Percentiles rank a stretch among this genome's conserved stretches.
Evolutionary conservation across 352 stramenopile species (phyloP).

Genomic region (Pythium myriotylum): DNA sequence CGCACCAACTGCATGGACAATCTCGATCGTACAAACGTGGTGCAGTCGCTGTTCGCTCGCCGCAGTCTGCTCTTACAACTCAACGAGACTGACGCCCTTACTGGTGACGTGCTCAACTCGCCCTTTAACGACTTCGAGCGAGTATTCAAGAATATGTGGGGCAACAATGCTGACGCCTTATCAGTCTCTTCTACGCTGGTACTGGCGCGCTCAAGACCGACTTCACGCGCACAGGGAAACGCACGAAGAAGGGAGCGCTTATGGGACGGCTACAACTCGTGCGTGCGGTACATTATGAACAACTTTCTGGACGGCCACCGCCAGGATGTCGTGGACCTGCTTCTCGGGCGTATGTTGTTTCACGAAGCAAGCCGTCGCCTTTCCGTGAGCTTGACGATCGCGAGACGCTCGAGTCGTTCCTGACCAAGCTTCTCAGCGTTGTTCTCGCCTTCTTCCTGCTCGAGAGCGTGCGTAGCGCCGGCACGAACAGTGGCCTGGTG

Average conservation of each 20-base stretch:
- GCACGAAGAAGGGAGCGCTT: slow-evolving; percentile 86
- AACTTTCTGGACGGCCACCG: slow-evolving; percentile 93
- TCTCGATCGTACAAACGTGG: slow-evolving; percentile 96
- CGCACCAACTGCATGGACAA: slow-evolving; percentile 99
- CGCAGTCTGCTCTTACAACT: slow-evolving; percentile 79
- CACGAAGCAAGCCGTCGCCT: slow-evolving; percentile 74
- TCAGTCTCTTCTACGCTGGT: slow-evolving; percentile 92
- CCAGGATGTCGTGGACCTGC: slow-evolving; percentile 92
- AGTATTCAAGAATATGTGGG: slow-evolving; percentile 90
- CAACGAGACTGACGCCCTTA: slow-evolving; percentile 38
- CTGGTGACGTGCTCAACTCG: slow-evolving; percentile 57
- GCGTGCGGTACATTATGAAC: slow-evolving; percentile 95
- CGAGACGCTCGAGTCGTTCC: slow-evolving; percentile 60
- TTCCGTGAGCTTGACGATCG: slow-evolving; percentile 36
- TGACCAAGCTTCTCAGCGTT: slow-evolving; percentile 54
- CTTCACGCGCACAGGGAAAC: slow-evolving; percentile 94
- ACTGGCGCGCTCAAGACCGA: slow-evolving; percentile 95
- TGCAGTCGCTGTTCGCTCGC: slow-evolving; percentile 93
- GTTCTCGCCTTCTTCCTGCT: slow-evolving; percentile 63
- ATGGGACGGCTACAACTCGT: slow-evolving; percentile 95
- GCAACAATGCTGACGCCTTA: slow-evolving; percentile 96
- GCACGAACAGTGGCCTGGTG: slow-evolving; percentile 30
- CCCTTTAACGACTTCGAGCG: slow-evolving; percentile 61
- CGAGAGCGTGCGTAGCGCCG: slow-evolving; percentile 41
- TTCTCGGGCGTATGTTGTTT: slow-evolving; percentile 75